These are phyloP conservation scores for Lepiota subincarnata DNA, from an alignment of 768 basidiomycete species.

Conservation along the genomic window DNA sequence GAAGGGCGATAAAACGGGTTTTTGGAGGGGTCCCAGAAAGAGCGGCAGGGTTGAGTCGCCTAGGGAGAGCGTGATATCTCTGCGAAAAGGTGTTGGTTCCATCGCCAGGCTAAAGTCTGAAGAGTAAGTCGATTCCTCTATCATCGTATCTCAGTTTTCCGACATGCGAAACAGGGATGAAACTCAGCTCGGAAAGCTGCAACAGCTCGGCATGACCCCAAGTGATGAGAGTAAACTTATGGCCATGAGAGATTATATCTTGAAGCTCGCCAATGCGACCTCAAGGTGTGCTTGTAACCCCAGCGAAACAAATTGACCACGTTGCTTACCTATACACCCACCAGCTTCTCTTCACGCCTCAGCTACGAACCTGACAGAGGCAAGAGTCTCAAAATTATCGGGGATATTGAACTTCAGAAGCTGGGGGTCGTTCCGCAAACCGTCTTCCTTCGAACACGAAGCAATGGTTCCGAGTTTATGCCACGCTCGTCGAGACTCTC, in stretches of 20 bases:
- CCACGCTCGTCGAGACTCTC: slow-evolving; percentile 34
- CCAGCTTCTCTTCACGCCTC: slow-evolving; percentile 64
- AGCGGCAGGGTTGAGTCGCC: slow-evolving; percentile 58
- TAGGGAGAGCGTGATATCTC: slow-evolving; percentile 64
- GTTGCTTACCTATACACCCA: not conserved
- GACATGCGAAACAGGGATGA: slow-evolving; percentile 59
- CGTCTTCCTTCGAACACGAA: slow-evolving; percentile 71
- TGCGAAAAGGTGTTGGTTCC: slow-evolving; percentile 46
- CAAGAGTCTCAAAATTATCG: slow-evolving; percentile 56
- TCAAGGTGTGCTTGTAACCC: slow-evolving; percentile 52
- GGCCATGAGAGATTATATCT: slow-evolving; percentile 85
- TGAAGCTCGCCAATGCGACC: slow-evolving; percentile 76
- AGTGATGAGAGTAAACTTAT: slow-evolving; percentile 81
- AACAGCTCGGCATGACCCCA: slow-evolving; percentile 82
- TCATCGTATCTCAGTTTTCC: not conserved
- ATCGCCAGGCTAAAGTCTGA: slow-evolving; percentile 61
- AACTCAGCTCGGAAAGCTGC: slow-evolving; percentile 66
- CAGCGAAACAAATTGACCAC: not conserved
- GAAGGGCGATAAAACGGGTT: slow-evolving; percentile 73
- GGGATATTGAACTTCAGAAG: slow-evolving; percentile 77
- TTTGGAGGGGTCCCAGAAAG: slow-evolving; percentile 65
- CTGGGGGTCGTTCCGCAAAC: slow-evolving; percentile 89
- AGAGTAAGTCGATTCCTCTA: slow-evolving; percentile 53
- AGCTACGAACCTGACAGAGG: slow-evolving; percentile 61
- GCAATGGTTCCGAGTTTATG: slow-evolving; percentile 29